Evolutionary conservation across 176 grass and related monocot species (phyloP).

Genomic region (Oryza nivara): DNA sequence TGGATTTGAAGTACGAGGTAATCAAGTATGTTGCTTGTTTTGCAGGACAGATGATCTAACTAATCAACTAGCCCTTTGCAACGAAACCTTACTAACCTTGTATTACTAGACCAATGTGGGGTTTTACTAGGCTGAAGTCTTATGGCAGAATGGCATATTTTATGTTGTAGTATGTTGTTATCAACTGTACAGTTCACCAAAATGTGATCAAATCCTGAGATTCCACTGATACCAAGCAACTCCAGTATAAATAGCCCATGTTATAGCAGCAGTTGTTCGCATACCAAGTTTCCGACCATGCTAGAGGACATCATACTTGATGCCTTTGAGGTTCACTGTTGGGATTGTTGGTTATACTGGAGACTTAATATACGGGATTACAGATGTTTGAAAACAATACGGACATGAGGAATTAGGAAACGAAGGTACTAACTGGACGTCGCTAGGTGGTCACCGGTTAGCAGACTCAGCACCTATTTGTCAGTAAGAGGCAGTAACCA

Average conservation of each 20-base stretch:
- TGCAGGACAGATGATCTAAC: neutral
- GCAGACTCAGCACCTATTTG: neutral
- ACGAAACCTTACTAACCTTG: neutral
- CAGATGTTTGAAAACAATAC: neutral
- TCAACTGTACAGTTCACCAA: neutral
- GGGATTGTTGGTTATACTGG: neutral
- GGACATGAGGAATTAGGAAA: neutral
- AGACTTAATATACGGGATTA: neutral
- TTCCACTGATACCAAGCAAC: neutral
- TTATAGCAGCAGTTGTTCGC: neutral
- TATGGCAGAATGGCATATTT: neutral
- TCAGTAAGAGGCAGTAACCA: neutral
- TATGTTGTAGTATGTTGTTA: neutral
- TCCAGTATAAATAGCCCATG: neutral
- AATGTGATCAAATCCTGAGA: neutral
- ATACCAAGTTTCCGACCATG: neutral
- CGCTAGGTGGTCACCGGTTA: neutral
- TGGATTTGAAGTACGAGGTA: neutral
- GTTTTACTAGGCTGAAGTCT: neutral
- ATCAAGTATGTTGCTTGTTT: constrained; percentile 9
- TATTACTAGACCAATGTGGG: neutral
- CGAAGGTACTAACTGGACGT: neutral
- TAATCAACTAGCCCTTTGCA: neutral
- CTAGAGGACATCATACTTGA: neutral
- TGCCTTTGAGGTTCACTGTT: neutral